A percentile compares a stretch with the other conserved stretches of the same genome.
phyloP scores from a whole-genome alignment of 2,329 filamentous ascomycete genomes.

The Microcyclospora tardicrescens region DNA sequence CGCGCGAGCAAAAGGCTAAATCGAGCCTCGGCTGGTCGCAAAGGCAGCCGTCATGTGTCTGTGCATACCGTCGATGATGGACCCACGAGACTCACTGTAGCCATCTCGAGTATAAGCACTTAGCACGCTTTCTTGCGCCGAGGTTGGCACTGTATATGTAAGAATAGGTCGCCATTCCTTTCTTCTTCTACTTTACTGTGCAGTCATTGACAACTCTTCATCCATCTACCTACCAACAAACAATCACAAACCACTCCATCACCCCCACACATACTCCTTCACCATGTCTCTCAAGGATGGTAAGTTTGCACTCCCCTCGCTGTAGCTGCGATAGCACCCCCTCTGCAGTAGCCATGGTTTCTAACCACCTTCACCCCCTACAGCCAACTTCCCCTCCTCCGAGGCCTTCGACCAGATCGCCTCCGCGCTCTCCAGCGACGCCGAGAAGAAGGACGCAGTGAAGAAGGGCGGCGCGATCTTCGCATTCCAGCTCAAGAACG shows the following conservation, averaged over 20 bases:
- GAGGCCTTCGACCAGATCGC: conserved; percentile 84
- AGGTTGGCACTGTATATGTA: background rate
- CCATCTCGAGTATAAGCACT: background rate
- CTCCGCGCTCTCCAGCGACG: conserved; percentile 51
- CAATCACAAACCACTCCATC: background rate
- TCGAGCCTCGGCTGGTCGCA: no score
- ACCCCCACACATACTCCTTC: conserved; percentile 8
- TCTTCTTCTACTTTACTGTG: background rate
- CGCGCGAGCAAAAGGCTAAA: no score
- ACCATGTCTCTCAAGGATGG: conserved; percentile 64
- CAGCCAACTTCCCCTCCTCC: conserved; percentile 67
- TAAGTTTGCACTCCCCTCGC: conserved; percentile 25
- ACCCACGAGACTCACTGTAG: background rate
- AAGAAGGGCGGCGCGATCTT: conserved; percentile 81
- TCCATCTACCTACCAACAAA: background rate
- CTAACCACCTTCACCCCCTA: background rate
- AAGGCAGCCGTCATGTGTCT: no score
- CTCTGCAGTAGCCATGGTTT: background rate
- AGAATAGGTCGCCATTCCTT: background rate
- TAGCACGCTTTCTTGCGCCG: background rate
- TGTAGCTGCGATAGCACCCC: background rate
- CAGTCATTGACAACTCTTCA: background rate
- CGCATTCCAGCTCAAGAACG: conserved; percentile 86
- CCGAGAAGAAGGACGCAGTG: conserved; percentile 74
- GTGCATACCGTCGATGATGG: background rate